Evolutionary conservation across 306 rosid genomes (phyloP).

Genomic region (Cucurbita maxima): DNA sequence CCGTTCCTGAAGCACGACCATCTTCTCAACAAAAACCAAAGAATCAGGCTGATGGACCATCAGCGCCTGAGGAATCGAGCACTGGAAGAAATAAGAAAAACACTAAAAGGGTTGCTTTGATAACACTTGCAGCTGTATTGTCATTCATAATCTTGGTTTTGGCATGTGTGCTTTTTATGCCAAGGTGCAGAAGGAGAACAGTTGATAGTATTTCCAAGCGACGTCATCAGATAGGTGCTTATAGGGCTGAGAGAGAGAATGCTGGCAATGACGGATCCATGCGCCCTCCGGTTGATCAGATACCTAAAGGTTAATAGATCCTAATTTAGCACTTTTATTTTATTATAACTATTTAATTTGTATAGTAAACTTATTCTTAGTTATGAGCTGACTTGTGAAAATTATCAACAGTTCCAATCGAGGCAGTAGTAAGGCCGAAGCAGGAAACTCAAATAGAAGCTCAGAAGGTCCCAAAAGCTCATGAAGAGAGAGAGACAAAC

Average conservation of each 20-base stretch:
- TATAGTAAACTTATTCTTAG: neutral
- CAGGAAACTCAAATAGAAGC: conserved; percentile 32
- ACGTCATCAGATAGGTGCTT: conserved; percentile 42
- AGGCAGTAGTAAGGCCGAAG: conserved; percentile 30
- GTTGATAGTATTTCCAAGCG: conserved; percentile 36
- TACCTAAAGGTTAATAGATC: conserved; percentile 41
- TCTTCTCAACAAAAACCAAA: conserved; percentile 17
- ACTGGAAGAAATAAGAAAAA: conserved; percentile 33
- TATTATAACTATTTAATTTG: too few species aligned
- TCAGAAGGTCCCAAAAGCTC: conserved; percentile 38
- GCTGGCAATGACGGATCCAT: conserved; percentile 26
- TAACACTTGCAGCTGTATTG: conserved; percentile 49
- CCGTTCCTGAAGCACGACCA: conserved; percentile 30
- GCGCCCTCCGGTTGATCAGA: conserved; percentile 32
- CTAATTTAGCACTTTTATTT: neutral
- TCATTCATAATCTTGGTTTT: conserved; percentile 33
- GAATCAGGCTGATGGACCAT: conserved; percentile 50
- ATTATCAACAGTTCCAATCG: conserved; percentile 33
- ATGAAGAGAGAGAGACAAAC: conserved; percentile 30
- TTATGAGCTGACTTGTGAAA: neutral
- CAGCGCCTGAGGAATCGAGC: conserved; percentile 32
- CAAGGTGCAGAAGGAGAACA: conserved; percentile 39
- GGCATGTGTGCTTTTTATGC: conserved; percentile 44
- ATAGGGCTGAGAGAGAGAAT: conserved; percentile 46
- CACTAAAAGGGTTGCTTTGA: conserved; percentile 52